Evolutionary conservation across 2,329 filamentous ascomycete species (phyloP).

Genomic region (Didymella exigua): DNA sequence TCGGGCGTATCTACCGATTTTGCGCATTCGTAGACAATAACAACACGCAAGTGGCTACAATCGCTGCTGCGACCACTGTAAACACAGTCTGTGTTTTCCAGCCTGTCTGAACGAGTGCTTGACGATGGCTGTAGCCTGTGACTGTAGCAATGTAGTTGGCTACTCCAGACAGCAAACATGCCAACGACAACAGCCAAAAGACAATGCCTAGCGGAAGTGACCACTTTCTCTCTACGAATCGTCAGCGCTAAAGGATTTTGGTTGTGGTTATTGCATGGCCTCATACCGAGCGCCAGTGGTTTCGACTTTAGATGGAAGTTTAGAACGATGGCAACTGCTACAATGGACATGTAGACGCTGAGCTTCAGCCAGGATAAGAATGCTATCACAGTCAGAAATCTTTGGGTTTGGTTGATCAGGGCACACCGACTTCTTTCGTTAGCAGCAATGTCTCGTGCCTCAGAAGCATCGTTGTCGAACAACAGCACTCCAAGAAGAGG

Average conservation of each 20-base stretch:
- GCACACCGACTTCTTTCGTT: slow-evolving; percentile 68
- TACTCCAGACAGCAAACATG: slow-evolving; percentile 77
- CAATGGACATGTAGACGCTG: slow-evolving; percentile 87
- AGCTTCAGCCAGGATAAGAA: slow-evolving; percentile 93
- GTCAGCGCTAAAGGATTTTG: background rate
- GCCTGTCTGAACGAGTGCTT: slow-evolving; percentile 87
- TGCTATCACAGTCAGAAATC: slow-evolving; percentile 39
- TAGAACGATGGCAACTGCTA: slow-evolving; percentile 86
- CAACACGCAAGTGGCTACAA: slow-evolving; percentile 50
- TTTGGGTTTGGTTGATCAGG: slow-evolving; percentile 8
- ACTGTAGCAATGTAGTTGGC: slow-evolving; percentile 87
- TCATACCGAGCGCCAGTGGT: slow-evolving; percentile 53
- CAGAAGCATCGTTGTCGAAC: slow-evolving; percentile 75
- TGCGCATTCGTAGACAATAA: slow-evolving; percentile 50
- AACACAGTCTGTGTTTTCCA: slow-evolving; percentile 86
- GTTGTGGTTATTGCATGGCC: background rate
- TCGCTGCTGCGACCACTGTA: slow-evolving; percentile 48
- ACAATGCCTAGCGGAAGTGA: slow-evolving; percentile 82
- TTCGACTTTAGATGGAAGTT: slow-evolving; percentile 86
- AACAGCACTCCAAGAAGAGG: slow-evolving; percentile 71
- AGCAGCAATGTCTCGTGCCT: slow-evolving; percentile 78
- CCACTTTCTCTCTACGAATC: slow-evolving; percentile 70
- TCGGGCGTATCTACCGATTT: slow-evolving; percentile 19
- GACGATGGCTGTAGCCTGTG: slow-evolving; percentile 76
- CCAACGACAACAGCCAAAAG: slow-evolving; percentile 82